phyloP scores from a whole-genome alignment of 345 rosid genomes.

The Linum lewisii region DNA sequence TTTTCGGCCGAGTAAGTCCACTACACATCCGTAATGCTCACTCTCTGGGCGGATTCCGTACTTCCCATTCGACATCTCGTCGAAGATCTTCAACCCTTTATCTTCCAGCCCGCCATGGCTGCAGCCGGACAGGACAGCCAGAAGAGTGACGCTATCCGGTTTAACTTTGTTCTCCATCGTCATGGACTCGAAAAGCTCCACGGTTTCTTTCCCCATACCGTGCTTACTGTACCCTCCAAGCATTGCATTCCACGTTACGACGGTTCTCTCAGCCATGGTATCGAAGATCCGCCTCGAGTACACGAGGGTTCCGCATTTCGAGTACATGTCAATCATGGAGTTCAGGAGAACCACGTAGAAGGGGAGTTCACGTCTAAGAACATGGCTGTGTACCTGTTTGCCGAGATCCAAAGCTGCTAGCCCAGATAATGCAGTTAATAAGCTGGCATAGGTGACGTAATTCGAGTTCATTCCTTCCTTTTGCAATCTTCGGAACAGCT shows the following conservation, averaged over 20 bases:
- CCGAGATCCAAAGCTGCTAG: constrained; percentile 76
- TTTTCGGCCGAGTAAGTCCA: constrained; percentile 87
- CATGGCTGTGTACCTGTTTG: constrained; percentile 75
- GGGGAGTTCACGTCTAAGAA: constrained; percentile 50
- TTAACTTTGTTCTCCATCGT: constrained; percentile 49
- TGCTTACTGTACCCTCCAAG: constrained; percentile 80
- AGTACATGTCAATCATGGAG: constrained; percentile 84
- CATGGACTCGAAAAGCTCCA: constrained; percentile 61
- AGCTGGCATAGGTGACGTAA: constrained; percentile 76
- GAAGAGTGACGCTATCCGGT: constrained; percentile 59
- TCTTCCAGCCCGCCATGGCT: constrained; percentile 87
- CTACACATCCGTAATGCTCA: constrained; percentile 77
- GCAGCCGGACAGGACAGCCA: constrained; percentile 82
- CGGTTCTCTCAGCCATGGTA: constrained; percentile 60
- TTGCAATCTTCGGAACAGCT: constrained; percentile 49
- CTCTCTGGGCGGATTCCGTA: constrained; percentile 44
- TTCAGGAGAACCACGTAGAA: constrained; percentile 60
- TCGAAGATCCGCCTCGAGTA: constrained; percentile 59
- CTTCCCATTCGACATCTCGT: constrained; percentile 38
- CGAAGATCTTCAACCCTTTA: constrained; percentile 53
- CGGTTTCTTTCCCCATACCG: constrained; percentile 58
- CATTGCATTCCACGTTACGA: constrained; percentile 78
- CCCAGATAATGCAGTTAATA: constrained; percentile 69
- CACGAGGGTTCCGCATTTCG: constrained; percentile 71
- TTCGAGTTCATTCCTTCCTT: constrained; percentile 70